phyloP scores from a whole-genome alignment of 352 stramenopile genomes.

The Globisporangium polare region DNA sequence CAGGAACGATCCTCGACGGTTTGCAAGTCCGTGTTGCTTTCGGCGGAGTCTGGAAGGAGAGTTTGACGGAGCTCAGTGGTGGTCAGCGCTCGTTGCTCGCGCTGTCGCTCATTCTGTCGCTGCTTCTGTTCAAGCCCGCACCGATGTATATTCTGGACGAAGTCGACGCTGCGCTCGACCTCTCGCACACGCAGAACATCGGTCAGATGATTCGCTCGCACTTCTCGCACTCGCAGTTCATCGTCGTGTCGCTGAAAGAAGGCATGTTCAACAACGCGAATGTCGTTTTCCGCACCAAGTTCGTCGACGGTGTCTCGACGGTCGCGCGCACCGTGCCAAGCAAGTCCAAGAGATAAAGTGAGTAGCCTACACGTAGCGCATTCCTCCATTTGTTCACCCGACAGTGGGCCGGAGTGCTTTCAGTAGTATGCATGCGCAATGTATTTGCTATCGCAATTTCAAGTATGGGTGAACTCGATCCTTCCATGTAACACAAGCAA shows the following conservation, averaged over 20 bases:
- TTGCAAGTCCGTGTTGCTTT: constrained; percentile 99
- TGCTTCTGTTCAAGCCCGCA: constrained; percentile 99
- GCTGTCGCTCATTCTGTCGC: constrained; percentile 97
- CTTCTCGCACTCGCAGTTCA: constrained; percentile 99
- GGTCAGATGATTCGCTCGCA: constrained; percentile 99
- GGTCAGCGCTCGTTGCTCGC: constrained; percentile 99
- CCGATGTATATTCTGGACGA: constrained; percentile 99
- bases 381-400: not conserved
- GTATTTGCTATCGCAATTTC: constrained; percentile 5
- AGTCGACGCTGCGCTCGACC: constrained; percentile 98
- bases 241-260: constrained; percentile 99
- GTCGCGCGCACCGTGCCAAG: constrained; percentile 92
- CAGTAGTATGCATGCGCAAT: constrained; percentile 5
- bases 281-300: constrained; percentile 99
- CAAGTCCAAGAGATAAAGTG: constrained; percentile 47
- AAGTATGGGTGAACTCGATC: not conserved
- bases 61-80: constrained; percentile 97
- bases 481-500: not conserved
- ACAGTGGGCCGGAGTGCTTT: not conserved
- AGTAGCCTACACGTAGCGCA: not conserved
- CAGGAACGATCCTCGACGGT: constrained; percentile 88
- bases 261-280: constrained; percentile 99
- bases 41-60: constrained; percentile 98
- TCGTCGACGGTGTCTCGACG: constrained; percentile 99
- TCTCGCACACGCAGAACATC: constrained; percentile 99